Base-by-base conservation (phyloP, 2,329 filamentous ascomycete genomes). In the Aspergillus quadrilineatus region DNA sequence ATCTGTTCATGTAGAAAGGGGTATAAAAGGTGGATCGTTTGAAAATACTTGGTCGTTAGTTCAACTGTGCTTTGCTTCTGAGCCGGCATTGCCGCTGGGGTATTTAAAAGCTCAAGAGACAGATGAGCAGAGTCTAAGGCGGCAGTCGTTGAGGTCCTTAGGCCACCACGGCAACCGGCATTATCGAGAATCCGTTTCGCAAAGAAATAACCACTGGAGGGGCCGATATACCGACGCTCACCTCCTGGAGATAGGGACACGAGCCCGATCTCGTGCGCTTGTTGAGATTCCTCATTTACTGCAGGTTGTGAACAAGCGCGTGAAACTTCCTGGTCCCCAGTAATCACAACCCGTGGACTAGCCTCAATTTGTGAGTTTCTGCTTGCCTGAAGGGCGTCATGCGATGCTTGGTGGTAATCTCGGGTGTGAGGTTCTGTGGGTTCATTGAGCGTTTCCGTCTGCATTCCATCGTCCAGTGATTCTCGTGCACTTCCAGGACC, bases 191-290 rank as follows among this genome's bases (percentile, higher is more conserved):
- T 74, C 2, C 82, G 69, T 1, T 79, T 77, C 1, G 80, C 79
- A 10, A 83, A 73, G 42, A 82, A 81, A 55, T 81, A 82, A 1
- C 81, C 82, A 37, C 81, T 83, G 0, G 82, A 84, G 2, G 82
- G 81, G 0, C 82, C 82, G 12, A 84, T 79, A 47, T 84, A 84
- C 55, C 79, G 73, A 3, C 67, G 63, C 17, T 77, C 77, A 17
- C 80, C 79, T 43, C 76, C 79, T 3, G 73, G 73, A 1, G 77
- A 79, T 1, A 83, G 68, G 0, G 81, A 81, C 0, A 84, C 74
- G 12, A 84, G 63, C 0, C 81, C 81, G 14, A 83, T 81, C 58
- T 84, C 80, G 57, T 83, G 80, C 1, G 79, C 76, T 28, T 67
- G 41, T 53, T 64, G 32, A 42, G 54, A 49, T 15, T 39, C 44